Evolutionary conservation across 2,329 filamentous ascomycete genomes (phyloP).

Genomic region (Monascus ruber): DNA sequence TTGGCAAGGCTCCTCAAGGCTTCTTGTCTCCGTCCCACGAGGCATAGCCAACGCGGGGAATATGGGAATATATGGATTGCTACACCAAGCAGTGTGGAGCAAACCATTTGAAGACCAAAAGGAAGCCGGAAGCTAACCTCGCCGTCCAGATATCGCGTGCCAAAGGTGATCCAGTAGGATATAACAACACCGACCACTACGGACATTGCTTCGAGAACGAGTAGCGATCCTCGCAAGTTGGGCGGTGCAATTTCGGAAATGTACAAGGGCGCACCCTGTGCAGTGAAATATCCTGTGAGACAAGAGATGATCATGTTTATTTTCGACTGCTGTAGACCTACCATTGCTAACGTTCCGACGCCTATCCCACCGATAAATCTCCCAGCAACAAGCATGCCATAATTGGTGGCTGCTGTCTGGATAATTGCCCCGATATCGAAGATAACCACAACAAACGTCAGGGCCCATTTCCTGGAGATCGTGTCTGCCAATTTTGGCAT

Average conservation of each 20-base stretch:
- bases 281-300: too few species aligned
- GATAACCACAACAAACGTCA: slow-evolving; percentile 18
- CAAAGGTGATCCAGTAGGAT: slow-evolving; percentile 35
- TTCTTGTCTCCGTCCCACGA: too few species aligned
- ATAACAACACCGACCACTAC: slow-evolving; percentile 16
- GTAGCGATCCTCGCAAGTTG: slow-evolving; percentile 11
- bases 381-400: slow-evolving; percentile 19
- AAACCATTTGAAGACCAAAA: slow-evolving; percentile 34
- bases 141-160: slow-evolving; percentile 32
- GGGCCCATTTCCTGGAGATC: slow-evolving; percentile 33
- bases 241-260: slow-evolving; percentile 36
- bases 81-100: too few species aligned
- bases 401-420: slow-evolving; percentile 16
- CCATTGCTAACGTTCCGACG: slow-evolving; percentile 23
- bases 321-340: too few species aligned
- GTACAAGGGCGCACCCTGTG: slow-evolving; percentile 36
- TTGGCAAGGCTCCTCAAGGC: too few species aligned
- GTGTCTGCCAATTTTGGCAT: slow-evolving; percentile 28
- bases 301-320: too few species aligned
- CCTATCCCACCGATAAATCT: slow-evolving; percentile 29
- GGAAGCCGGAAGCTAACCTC: slow-evolving; percentile 38
- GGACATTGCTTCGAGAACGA: slow-evolving; percentile 12
- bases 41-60: too few species aligned
- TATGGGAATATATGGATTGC: too few species aligned
- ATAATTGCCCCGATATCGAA: slow-evolving; percentile 37